phyloP scores from a whole-genome alignment of 495 filamentous ascomycete genomes.

The Neurospora sp. region DNA sequence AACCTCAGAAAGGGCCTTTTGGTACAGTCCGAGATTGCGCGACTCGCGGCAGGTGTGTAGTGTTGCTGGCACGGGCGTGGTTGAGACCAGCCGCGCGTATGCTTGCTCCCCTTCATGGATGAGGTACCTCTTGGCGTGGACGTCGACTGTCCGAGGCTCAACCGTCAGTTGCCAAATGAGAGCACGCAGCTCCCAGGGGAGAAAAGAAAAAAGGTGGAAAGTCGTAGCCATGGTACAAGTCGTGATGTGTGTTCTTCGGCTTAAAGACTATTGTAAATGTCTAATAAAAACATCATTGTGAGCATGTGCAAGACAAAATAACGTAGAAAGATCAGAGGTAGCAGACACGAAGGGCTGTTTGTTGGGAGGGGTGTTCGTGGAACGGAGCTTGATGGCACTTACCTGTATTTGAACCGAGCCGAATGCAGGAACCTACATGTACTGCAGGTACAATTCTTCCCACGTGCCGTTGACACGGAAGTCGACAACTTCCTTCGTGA shows the following conservation, averaged over 20 bases:
- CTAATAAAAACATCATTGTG: background rate
- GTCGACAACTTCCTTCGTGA: background rate
- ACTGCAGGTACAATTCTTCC: background rate
- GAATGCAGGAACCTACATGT: background rate
- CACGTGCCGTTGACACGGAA: background rate
- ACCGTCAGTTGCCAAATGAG: background rate
- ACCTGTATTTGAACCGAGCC: background rate
- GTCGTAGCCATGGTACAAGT: background rate
- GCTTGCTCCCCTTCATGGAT: background rate
- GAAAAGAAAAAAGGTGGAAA: background rate
- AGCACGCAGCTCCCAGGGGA: background rate
- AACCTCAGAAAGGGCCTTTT: background rate
- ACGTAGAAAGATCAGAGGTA: background rate
- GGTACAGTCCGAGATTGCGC: background rate
- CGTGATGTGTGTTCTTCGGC: background rate
- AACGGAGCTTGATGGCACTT: background rate
- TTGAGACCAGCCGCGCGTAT: background rate
- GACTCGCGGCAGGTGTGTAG: background rate
- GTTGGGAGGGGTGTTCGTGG: background rate
- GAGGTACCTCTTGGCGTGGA: background rate
- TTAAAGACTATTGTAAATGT: background rate
- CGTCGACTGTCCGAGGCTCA: background rate
- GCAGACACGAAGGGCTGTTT: background rate
- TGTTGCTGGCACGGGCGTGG: background rate
- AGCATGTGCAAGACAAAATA: background rate